These are phyloP conservation scores for Strobilomyces dryophilus DNA, from an alignment of 768 basidiomycete genomes.

Conservation along the genomic window DNA sequence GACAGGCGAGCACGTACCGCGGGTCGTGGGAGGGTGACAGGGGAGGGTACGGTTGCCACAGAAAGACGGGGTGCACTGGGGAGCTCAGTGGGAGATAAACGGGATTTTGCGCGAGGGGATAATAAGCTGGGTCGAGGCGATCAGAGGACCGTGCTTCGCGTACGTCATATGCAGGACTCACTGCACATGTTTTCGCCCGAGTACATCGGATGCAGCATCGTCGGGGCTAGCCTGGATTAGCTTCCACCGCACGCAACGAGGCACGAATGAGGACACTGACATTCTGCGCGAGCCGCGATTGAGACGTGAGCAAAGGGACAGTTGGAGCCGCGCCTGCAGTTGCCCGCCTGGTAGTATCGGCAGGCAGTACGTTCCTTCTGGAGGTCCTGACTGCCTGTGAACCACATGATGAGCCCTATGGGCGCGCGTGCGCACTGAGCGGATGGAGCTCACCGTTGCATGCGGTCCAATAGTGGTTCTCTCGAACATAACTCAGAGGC, in stretches of 20 bases:
- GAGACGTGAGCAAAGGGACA: slow-evolving; percentile 25
- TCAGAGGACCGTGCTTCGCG: neutral
- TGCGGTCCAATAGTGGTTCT: slow-evolving; percentile 8
- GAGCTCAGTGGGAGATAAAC: slow-evolving; percentile 16
- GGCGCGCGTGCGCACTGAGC: neutral
- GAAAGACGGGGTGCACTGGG: slow-evolving; percentile 15
- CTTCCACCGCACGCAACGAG: neutral
- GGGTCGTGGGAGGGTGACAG: slow-evolving; percentile 15
- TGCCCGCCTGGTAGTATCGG: slow-evolving; percentile 24
- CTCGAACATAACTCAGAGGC: slow-evolving; percentile 11
- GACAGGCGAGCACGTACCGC: slow-evolving; percentile 7
- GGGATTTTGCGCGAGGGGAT: slow-evolving; percentile 13
- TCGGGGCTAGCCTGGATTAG: slow-evolving; percentile 14
- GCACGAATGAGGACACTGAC: slow-evolving; percentile 11
- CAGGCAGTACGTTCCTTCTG: slow-evolving; percentile 15
- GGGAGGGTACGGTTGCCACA: slow-evolving; percentile 32
- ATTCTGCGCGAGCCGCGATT: slow-evolving; percentile 7
- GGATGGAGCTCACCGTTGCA: slow-evolving; percentile 14
- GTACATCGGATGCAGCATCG: slow-evolving; percentile 10
- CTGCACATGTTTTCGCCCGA: slow-evolving; percentile 14
- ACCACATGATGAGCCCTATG: slow-evolving; percentile 6
- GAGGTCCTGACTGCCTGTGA: slow-evolving; percentile 9
- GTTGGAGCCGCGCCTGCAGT: slow-evolving; percentile 24
- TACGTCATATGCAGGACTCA: slow-evolving; percentile 7
- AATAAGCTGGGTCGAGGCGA: slow-evolving; percentile 15